Conservation (phyloP, 1,284 basidiomycete species). For the Wallemia ichthyophaga region DNA sequence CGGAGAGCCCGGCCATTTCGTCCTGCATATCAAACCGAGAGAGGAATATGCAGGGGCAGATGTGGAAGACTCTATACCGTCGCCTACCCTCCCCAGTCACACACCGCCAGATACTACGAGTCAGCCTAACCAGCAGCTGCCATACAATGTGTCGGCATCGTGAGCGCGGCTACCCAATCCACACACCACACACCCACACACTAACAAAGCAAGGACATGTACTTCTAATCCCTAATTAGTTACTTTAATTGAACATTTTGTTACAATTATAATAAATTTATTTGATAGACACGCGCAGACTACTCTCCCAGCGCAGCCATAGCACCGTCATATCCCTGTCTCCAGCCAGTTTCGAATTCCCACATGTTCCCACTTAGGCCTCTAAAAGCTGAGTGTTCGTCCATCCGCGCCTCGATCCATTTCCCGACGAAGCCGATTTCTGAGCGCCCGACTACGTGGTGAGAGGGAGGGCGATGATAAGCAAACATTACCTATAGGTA, state of each 20-base stretch:
- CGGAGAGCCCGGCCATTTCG: background rate
- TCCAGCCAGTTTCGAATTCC: slow-evolving; percentile 19
- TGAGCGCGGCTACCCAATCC: background rate
- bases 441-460: slow-evolving; percentile 13
- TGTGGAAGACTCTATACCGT: background rate
- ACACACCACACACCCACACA: too few species aligned
- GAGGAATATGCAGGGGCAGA: background rate
- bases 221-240: too few species aligned
- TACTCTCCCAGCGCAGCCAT: background rate
- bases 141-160: background rate
- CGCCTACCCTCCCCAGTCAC: background rate
- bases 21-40: background rate
- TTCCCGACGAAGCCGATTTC: slow-evolving; percentile 32
- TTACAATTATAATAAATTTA: too few species aligned
- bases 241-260: too few species aligned
- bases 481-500: slow-evolving; percentile 19
- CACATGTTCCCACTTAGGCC: slow-evolving; percentile 22
- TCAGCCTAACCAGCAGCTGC: background rate
- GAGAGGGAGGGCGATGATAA: slow-evolving; percentile 9
- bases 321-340: background rate
- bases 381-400: slow-evolving; percentile 20
- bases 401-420: slow-evolving; percentile 25
- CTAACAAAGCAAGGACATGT: too few species aligned
- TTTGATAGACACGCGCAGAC: too few species aligned
- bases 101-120: background rate